phyloP scores from a whole-genome alignment of 805 yeast genomes.

The Saturnispora sekii region DNA sequence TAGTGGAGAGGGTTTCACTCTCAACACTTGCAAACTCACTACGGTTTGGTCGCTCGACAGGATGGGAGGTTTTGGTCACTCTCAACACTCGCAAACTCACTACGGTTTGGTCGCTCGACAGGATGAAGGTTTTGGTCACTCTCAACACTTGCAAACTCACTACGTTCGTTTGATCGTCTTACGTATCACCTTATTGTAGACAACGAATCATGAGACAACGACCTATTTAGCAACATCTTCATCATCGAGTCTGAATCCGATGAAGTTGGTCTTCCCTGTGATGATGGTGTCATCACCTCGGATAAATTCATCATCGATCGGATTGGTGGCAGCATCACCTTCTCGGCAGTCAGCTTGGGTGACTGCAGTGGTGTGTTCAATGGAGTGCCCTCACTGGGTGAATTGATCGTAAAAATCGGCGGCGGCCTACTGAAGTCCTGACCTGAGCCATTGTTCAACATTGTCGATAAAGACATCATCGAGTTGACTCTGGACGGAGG shows the following conservation, averaged over 20 bases:
- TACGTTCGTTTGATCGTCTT: no score
- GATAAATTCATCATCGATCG: constrained; percentile 21
- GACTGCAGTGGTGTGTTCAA: constrained; percentile 29
- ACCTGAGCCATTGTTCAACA: constrained; percentile 13
- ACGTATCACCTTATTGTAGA: neutral
- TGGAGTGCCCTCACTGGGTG: constrained; percentile 28
- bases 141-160: no score
- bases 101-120: no score
- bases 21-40: no score
- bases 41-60: no score
- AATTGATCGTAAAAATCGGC: constrained; percentile 24
- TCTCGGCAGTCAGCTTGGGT: constrained; percentile 26
- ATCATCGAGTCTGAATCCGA: constrained; percentile 3
- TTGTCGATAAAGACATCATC: constrained; percentile 14
- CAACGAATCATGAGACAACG: constrained; percentile 20
- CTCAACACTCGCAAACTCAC: no score
- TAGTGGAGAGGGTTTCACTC: no score
- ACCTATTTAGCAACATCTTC: constrained; percentile 21
- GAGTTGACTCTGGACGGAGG: constrained; percentile 20
- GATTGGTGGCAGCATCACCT: constrained; percentile 26
- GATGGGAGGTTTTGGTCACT: no score
- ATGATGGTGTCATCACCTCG: constrained; percentile 5
- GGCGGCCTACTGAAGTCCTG: constrained; percentile 23
- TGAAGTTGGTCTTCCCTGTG: neutral
- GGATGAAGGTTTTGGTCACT: no score